A percentile compares a stretch with the other conserved stretches of the same genome.
Conservation (phyloP, 2,329 filamentous ascomycete species). For the Penicillium freii region DNA sequence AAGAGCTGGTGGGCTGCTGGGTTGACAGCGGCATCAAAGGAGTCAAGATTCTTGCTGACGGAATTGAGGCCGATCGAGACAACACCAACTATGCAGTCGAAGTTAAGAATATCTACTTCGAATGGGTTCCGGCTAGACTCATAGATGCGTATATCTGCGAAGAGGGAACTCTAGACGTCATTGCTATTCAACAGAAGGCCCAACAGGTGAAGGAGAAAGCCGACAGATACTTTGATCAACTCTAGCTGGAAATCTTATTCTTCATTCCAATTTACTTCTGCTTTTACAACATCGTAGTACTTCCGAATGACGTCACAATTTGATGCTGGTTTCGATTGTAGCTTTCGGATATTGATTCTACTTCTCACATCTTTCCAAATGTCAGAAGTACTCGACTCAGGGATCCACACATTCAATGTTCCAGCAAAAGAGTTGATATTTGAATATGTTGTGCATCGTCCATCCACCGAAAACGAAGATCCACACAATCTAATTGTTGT, state of each 20-base stretch:
- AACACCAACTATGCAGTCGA: constrained; percentile 25
- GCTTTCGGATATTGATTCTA: neutral
- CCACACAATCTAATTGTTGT: neutral
- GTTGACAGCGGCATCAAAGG: constrained; percentile 24
- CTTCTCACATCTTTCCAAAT: neutral
- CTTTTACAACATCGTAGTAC: too few species aligned
- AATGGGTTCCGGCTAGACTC: constrained; percentile 56
- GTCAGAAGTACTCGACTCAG: neutral
- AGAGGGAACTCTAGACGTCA: constrained; percentile 41
- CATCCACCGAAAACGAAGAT: neutral
- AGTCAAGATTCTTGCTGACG: constrained; percentile 21
- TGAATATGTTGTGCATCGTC: neutral
- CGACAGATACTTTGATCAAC: constrained; percentile 23
- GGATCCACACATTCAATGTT: neutral
- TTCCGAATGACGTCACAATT: constrained; percentile 1
- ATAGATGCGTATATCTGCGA: constrained; percentile 59
- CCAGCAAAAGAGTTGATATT: neutral
- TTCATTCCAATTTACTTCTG: neutral
- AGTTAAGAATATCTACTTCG: constrained; percentile 56
- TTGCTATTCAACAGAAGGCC: constrained; percentile 26
- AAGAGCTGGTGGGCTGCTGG: constrained; percentile 55
- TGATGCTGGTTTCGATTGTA: neutral
- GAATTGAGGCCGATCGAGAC: constrained; percentile 7
- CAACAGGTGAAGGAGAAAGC: constrained; percentile 19
- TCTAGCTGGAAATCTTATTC: neutral